Conservation (phyloP, 1,139 yeast genomes). For the Kurtzmaniella quercitrusa region DNA sequence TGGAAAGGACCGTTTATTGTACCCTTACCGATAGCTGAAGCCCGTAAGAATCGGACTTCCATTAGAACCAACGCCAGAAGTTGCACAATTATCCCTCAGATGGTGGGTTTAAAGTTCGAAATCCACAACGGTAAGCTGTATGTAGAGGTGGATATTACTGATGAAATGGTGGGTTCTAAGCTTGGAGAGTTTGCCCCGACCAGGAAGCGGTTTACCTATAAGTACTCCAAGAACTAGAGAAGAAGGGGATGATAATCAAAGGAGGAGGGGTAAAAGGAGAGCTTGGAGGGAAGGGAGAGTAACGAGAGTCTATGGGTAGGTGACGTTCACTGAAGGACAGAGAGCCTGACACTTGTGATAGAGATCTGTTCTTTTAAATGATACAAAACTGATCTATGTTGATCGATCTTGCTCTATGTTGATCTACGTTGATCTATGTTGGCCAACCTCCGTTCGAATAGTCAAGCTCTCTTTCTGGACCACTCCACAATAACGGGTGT, state of each 20-base stretch:
- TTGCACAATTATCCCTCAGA: constrained; percentile 91
- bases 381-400: too few species aligned
- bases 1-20: constrained; percentile 97
- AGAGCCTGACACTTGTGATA: too few species aligned
- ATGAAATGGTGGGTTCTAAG: constrained; percentile 97
- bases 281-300: too few species aligned
- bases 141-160: constrained; percentile 81
- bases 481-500: neutral
- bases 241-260: too few species aligned
- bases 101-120: constrained; percentile 90
- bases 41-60: constrained; percentile 74
- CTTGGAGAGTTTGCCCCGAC: constrained; percentile 95
- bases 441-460: too few species aligned
- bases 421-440: too few species aligned
- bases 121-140: constrained; percentile 95
- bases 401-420: too few species aligned
- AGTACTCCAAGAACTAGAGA: constrained; percentile 57
- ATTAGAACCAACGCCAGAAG: constrained; percentile 92
- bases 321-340: too few species aligned
- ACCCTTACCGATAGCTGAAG: constrained; percentile 86
- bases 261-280: too few species aligned
- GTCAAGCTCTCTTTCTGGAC: too few species aligned
- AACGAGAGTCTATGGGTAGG: too few species aligned
- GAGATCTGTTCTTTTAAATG: too few species aligned
- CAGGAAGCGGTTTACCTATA: constrained; percentile 79